Base-by-base conservation (phyloP, 148 eudicot genomes). In the Talinum fruticosum region DNA sequence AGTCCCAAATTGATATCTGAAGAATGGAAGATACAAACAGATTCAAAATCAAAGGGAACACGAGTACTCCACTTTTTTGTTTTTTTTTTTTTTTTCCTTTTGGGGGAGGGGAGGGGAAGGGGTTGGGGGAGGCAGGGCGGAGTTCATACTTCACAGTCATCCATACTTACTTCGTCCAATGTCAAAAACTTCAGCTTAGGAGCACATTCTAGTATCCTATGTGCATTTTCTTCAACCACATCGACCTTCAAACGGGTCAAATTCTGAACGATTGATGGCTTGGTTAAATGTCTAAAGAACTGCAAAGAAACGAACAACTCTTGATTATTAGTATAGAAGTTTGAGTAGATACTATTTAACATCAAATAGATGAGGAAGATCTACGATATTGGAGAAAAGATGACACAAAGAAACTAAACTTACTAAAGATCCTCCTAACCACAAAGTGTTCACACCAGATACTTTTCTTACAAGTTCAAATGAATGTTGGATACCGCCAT, bases 121-220 rank as follows among this genome's bases (percentile, higher is more conserved):
- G 13, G 13, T 10, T n/a, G 15, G 4, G 4, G 2, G 2, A 12
- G 2, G 10, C 54, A 10, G 1, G 1, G 2, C 67, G 13, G 1
- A 26, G 1, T 10, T 4, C 18, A 26, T 26, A 1, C 6, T 6
- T 1, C 4, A 10, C 2, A 23, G 19, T 23, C 66, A 19, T 61
- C 23, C 8, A 26, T 36, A 44, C 53, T n/a, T 26, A 62, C 26
- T 6, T 8, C 0, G 5, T n/a, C 5, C 2, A 76, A 1, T 5
- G 23, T 23, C 41, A 66, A 23, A 23, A 23, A 30, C 29, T 66
- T 33, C 61, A 76, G 29, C n/a, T 21, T 66, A n/a, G 79, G 79
- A 47, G 79, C 64, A 34, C 21, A 51, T 29, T 33, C 0, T 47
- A 76, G 36, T 5, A 76, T 1, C 14, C 12, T 1, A 13, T 0